Evolutionary conservation across 2,329 filamentous ascomycete species (phyloP), one percentile per base, ranked within the genome.

Genomic region (Colletotrichum noveboracense): DNA sequence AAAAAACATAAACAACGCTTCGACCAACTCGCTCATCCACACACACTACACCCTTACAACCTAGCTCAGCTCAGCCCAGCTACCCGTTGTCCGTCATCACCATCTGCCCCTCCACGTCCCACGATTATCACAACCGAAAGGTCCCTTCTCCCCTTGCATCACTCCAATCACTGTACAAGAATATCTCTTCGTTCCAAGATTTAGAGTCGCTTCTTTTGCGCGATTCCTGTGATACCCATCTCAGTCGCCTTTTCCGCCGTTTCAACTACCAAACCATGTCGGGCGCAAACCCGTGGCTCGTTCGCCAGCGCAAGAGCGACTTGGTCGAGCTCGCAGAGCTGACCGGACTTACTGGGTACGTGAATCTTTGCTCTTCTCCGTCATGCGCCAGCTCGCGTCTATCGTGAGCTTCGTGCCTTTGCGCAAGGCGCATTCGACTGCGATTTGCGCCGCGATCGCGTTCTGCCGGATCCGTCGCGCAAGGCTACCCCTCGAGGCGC

Each of bases 231-330:
- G 36, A 73, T 70, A 78, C 56, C 62, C 16, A 26, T 77, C 43
- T 69, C 30, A 14, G 52, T 43, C 16, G 16, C 30, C 66, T 48
- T 75, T 71, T 28, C 21, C 66, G n/a, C 48, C 64, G 38, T 38
- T 58, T 64, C 48, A 68, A 58, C 62, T 13, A 66, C 61, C 18
- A 62, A 64, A 81, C 80, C 74, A 94, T 94, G 93, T 92, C 92
- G 77, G 86, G 86, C 80, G 87, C 86, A 79, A 92, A 93, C 82
- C 91, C 92, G 80, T 98, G 94, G 92, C 89, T 98, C 83, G 91
- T 93, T 85, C 90, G 91, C 84, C 94, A 97, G 90, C 93, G 94
- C 88, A 98, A 98, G 89, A 89, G 89, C 80, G 95, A 96, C 78
- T 91, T 98, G 72, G 85, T 92, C 80, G 93, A 94, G 77, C 89